Base-by-base conservation (phyloP, 2,329 filamentous ascomycete species). In the Calonectria fujianensis region DNA sequence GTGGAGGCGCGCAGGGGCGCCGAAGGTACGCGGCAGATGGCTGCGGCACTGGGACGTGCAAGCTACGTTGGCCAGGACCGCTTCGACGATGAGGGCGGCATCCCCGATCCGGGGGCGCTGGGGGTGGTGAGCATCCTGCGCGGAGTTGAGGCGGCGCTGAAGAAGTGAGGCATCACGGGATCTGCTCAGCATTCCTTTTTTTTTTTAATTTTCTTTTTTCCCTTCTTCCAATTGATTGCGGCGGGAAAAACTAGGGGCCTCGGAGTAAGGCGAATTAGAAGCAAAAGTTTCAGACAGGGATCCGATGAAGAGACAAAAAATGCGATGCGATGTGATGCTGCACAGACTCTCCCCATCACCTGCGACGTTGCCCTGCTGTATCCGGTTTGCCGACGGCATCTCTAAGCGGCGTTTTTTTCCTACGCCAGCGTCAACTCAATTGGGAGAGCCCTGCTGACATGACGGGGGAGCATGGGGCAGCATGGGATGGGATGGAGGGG, bases 11-110 rank as follows among this genome's bases (percentile, higher is more conserved):
- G 73, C 6, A 74, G 65, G 32, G 79, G 93, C 1, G 90, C 93
- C 24, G 91, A 94, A 78, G 88, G 89, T 3, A 96, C 94, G 32
- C 94, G 93, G 84, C 90, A 90, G 39, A 95, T 96, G 93, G 92
- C 92, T 81, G 93, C 94, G 59, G 93, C 90, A 80, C 84, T 96
- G 59, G 94, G 94, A 32, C 87, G 94, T 69, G 91, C 92, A 10
- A 94, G 95, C n/a, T 96, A 96, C 82, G 92, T 96, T 67, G 94
- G 93, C n/a, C 90, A 92, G 76, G 90, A 87, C 85, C 92, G 92
- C 39, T 94, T 88, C 88, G 95, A 80, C 27, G 77, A 80, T 6
- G 78, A 80, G 74, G 79, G 77, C 2, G 79, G 79, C 16, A 80
- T 80, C 27, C 94, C 94, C 27, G 94, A 96, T 85, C 94, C 94